Evolutionary conservation across 345 rosid species (phyloP), one percentile per base, ranked within the genome.

Genomic region (Eucalyptus virginea): DNA sequence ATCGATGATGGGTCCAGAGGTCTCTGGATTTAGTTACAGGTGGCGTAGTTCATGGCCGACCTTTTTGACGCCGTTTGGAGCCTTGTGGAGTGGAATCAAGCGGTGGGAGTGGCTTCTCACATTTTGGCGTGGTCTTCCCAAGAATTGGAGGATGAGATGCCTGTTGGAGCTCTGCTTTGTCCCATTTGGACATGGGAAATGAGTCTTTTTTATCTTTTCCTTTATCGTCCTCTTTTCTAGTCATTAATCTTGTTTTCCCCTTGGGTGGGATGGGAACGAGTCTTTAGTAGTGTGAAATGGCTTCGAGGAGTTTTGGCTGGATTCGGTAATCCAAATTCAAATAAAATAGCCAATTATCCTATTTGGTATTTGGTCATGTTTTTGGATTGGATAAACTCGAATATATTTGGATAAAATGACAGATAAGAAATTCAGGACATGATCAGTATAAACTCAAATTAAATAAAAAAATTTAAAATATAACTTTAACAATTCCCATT

Each of bases 381-480:
- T 2, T 24, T 24, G 62, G 13, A 56, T 1, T 10, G 6, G 30
- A 56, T 24, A 56, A 56, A 56, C 62, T 2, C 1, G 2, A 56
- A 56, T 56, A 56, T 56, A 56, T 24, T 0, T 24, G 6, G 3
- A 56, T 4, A 56, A 56, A 10, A 56, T 56, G 14, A 6, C 2
- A 56, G 0, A 56, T 24, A 26, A 56, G 6, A 56, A 56, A 24
- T 24, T 14, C 2, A 0, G 14, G 0, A 56, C 13, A 24, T 0
- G 14, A 26, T 23, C 0, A 1, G 13, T 23, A 56, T 2, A 52
- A 52, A 52, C 0, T 52, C 2, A 0, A 1, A 52, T 52, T 19
- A 52, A 4, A 52, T 17, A 52, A 52, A 52, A 52, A 19, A 18
- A 52, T 0, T 7, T 19, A 18, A 52, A 0, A 21, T 52, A 52